Base-by-base conservation (phyloP, 495 filamentous ascomycete genomes). In the Daldinia vernicosa region DNA sequence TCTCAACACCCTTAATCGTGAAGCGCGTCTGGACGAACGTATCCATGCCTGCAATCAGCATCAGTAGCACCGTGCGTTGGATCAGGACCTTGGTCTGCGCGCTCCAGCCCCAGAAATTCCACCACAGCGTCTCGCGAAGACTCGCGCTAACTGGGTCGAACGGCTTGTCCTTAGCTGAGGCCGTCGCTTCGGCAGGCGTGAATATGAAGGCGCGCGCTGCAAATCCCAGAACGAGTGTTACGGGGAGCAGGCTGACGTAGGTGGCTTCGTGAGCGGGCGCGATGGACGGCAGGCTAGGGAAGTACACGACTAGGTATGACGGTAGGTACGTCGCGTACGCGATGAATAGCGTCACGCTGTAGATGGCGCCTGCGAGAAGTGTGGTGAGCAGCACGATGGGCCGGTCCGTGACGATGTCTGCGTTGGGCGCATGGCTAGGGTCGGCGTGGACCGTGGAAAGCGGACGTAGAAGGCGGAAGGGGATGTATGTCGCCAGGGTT, bases 151-250 rank as follows among this genome's bases (percentile, higher is more conserved):
- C 81, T 1, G 89, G 83, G 69, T 90, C 81, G 70, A 87, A 89
- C 30, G 53, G n/a, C 12, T 79, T 70, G 37, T 69, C 62, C 33
- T 64, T 64, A 40, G 17, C 54, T 1, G 40, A 9, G 43, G 63
- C n/a, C 3, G 85, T 85, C 2, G 85, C 81, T 12, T 87, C 88
- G 67, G 89, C 77, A 14, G 88, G 92, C 30, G 88, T 89, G 75
- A 96, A 94, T 61, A 97, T 86, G 76, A 96, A 93, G 52, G 84
- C 84, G 50, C 86, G 84, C 26, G 89, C 89, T 1, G 92, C 91
- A 65, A 86, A 83, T 8, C 93, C 93, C n/a, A 85, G 79, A 28
- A 81, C 68, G 11, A 86, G 69, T 1, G 78, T 74, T 26, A 87
- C 81, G 2, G 87, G 88, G n/a, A 91, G 73, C 39, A 93, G 78